Evolutionary conservation across 495 filamentous ascomycete genomes (phyloP).

Genomic region (Cercophora samala): DNA sequence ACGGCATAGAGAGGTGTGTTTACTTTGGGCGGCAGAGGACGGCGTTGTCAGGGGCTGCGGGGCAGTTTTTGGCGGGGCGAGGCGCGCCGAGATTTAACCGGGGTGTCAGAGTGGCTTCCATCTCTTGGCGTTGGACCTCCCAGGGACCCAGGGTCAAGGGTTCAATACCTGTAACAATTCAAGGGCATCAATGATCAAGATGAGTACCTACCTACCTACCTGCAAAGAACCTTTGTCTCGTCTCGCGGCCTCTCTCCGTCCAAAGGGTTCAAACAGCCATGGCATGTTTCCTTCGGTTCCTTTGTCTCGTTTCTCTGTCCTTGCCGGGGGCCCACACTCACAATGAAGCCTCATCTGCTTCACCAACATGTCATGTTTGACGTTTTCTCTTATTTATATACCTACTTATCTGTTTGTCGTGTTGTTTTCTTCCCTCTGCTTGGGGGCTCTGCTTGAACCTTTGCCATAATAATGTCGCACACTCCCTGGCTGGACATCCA

Average conservation of each 20-base stretch:
- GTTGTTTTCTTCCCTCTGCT: not conserved
- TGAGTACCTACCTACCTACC: too few relatives aligned
- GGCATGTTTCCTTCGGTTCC: not conserved
- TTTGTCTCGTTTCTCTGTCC: not conserved
- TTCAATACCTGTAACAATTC: too few relatives aligned
- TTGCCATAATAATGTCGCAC: not conserved
- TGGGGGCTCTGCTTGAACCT: not conserved
- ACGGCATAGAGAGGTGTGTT: conserved; percentile 18
- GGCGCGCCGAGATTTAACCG: conserved; percentile 1
- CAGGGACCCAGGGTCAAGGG: not conserved
- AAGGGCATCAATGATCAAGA: too few relatives aligned
- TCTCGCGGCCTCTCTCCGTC: not conserved
- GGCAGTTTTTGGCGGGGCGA: conserved; percentile 17
- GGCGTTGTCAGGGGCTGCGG: conserved; percentile 29
- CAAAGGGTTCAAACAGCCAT: not conserved
- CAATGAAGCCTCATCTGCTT: not conserved
- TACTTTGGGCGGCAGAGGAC: conserved; percentile 12
- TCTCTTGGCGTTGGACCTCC: not conserved
- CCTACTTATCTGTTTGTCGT: not conserved
- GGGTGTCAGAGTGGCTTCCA: not conserved
- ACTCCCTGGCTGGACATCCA: not conserved
- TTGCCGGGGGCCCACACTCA: not conserved
- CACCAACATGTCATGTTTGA: not conserved
- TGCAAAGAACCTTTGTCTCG: not conserved
- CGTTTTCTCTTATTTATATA: not conserved